phyloP scores from a whole-genome alignment of 129 eudicot genomes.

The Dittrichia graveolens region DNA sequence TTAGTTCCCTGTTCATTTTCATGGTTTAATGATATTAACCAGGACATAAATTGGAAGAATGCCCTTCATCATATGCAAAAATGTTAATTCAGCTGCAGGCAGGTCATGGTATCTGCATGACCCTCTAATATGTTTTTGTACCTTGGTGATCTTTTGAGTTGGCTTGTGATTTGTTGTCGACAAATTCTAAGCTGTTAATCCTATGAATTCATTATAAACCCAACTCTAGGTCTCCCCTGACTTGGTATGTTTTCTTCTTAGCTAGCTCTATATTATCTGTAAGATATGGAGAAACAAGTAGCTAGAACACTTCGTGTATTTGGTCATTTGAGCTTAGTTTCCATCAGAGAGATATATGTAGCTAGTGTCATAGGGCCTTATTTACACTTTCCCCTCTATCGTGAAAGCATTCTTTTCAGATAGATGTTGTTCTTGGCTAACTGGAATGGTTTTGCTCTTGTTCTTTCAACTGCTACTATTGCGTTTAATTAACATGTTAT shows the following conservation, averaged over 20 bases:
- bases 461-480: neutral
- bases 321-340: neutral
- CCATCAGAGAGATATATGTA: neutral
- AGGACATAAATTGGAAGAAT: neutral
- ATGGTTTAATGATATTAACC: conserved; percentile 2
- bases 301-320: conserved; percentile 4
- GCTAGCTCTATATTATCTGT: conserved; percentile 14
- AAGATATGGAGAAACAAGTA: neutral
- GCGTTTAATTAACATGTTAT: neutral
- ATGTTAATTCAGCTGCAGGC: conserved; percentile 14
- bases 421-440: neutral
- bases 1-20: neutral
- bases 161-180: neutral
- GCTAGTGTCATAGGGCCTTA: neutral
- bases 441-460: neutral
- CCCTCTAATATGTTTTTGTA: neutral
- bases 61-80: conserved; percentile 5
- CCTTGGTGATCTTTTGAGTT: neutral
- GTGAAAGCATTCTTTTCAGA: neutral
- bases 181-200: neutral
- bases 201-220: conserved; percentile 10
- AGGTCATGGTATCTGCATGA: conserved; percentile 10
- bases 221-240: neutral
- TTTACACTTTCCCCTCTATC: neutral
- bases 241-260: neutral